Base-by-base conservation (phyloP, 75 land plant genomes). In the Pinus tabuliformis region DNA sequence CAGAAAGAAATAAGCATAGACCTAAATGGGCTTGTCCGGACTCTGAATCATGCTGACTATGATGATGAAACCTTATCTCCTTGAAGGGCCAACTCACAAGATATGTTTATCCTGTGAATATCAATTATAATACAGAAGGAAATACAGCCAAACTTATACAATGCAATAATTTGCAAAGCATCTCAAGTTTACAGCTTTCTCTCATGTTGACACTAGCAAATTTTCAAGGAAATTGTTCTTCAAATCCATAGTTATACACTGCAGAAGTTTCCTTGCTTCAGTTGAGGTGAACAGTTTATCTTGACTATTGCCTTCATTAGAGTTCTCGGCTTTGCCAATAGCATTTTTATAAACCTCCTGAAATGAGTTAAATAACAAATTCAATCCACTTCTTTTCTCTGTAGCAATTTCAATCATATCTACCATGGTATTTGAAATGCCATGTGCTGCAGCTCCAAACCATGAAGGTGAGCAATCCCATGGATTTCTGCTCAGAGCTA, bases 381-480 rank as follows among this genome's bases (percentile, higher is more conserved):
- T 66, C 71, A 18, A 66, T 39, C 21, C 71, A 20, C n/a, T 39
- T 39, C 16, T 39, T 20, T 66, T 39, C 18, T 66, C 71, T 66
- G 49, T 33, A 4, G n/a, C 71, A 66, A 75, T 75, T 30, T 73
- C 68, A 57, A 79, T 59, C 73, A 83, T 28, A 59, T 77, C 75
- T 33, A 45, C 60, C 62, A 84, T 7, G 18, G 78, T 74, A 15
- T 56, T 59, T 16, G 70, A 68, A 45, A 84, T 73, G 59, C 86
- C 83, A 62, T 62, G 52, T 57, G 59, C 74, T 42, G 77, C 83
- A 52, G 57, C 73, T 22, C 24, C 60, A 21, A 73, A 81, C 79
- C 84, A 84, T 56, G 58, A 59, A 24, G 63, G 65, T 13, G 61
- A 60, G 22, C 36, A 74, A 62, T 77, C 77, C 86, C 86, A 84